Evolutionary conservation across 805 yeast species (phyloP), one percentile per base, ranked within the genome.

Genomic region (Sugiyamaella qingdaonensis): DNA sequence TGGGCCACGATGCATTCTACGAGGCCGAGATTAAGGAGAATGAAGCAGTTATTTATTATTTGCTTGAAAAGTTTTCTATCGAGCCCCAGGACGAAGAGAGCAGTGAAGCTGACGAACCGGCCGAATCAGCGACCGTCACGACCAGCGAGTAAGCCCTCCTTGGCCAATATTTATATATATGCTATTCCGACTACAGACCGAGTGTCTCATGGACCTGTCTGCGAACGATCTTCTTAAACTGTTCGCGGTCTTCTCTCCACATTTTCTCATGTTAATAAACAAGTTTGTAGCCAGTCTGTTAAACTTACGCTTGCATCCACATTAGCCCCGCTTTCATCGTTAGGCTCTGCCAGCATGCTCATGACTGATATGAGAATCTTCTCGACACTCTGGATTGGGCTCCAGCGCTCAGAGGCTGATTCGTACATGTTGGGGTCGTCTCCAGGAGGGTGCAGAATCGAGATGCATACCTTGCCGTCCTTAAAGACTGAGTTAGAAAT

Each of bases 361-460:
- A 91, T 82, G 19, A 94, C 98, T 68, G 95, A 86, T 54, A 94
- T 72, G 56, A 94, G 74, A 56, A 94, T 94, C 78, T 94, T 94
- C 71, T 94, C 99, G n/a, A 94, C 91, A 66, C 95, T 87, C 68
- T 94, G 99, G 31, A 94, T 91, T 0, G 99, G 99, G 5, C 95
- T 87, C 99, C 99, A 94, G 59, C 99, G 76, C 71, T 94, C 99
- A 61, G 91, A 95, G 0, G 98, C 96, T 31, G 88, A 72, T 69
- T 94, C 99, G 71, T 94, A 94, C 78, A 86, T 90, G 68, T 90
- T 81, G 18, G 99, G 98, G 69, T 94, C 99, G 62, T 91, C 96
- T 10, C 99, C 99, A 0, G 98, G 96, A 1, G 97, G 83, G 67
- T 94, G 99, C 59, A 94, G 75, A 48, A 94, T 94, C 13, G 96